Percentiles rank a stretch among this genome's conserved stretches.
Evolutionary conservation across 495 filamentous ascomycete genomes (phyloP).

Genomic region (Penicillium alfredii): DNA sequence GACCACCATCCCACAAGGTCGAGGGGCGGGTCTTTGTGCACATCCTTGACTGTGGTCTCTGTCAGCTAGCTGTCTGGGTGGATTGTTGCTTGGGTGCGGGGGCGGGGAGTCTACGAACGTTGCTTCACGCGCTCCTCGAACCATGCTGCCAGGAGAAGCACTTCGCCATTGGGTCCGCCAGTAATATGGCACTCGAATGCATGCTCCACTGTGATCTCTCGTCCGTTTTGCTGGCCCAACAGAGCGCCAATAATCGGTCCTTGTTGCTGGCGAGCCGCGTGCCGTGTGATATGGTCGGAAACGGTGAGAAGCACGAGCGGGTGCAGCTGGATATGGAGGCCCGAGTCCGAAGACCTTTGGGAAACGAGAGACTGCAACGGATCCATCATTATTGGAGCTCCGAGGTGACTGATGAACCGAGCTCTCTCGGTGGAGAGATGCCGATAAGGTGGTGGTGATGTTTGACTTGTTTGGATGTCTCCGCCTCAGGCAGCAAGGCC

Average conservation of each 20-base stretch:
- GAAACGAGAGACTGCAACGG: constrained; percentile 50
- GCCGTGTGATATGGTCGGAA: constrained; percentile 91
- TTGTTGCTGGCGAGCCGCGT: constrained; percentile 65
- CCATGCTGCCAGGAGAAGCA: constrained; percentile 60
- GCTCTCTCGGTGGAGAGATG: not conserved
- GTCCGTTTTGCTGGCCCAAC: constrained; percentile 83
- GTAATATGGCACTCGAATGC: constrained; percentile 73
- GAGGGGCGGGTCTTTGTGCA: constrained; percentile 74
- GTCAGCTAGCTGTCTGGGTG: constrained; percentile 5
- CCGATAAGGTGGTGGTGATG: constrained; percentile 6
- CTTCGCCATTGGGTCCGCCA: constrained; percentile 38
- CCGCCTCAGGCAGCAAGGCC: too few relatives aligned
- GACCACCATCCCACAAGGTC: constrained; percentile 96
- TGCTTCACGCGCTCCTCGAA: constrained; percentile 76
- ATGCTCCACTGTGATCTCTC: constrained; percentile 85
- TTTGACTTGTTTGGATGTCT: too few relatives aligned
- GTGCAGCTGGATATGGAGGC: constrained; percentile 79
- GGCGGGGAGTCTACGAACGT: constrained; percentile 64
- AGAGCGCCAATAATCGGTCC: constrained; percentile 82
- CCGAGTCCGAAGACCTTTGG: constrained; percentile 64
- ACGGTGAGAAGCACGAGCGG: constrained; percentile 93
- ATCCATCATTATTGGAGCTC: too few relatives aligned
- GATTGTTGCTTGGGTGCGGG: too few relatives aligned
- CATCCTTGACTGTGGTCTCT: constrained; percentile 63
- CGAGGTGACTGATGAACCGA: too few relatives aligned